Percentiles rank a stretch among this genome's conserved stretches.
Evolutionary conservation across 192 early-diverging fungal genomes (phyloP).

Genomic region (Haplosporangium gracile): DNA sequence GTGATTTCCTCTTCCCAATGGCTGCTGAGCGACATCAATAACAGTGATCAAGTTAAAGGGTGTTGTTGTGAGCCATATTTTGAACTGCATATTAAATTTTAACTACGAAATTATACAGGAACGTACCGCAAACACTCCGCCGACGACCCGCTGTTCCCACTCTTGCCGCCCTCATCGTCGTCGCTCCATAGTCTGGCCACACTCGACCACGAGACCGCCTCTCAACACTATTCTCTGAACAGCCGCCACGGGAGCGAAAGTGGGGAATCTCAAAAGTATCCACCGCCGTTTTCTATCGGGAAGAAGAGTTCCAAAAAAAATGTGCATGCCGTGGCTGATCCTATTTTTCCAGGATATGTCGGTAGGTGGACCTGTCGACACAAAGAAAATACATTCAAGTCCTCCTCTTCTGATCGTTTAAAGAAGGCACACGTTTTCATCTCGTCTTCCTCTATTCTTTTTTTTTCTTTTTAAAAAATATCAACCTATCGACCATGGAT

Average conservation of each 20-base stretch:
- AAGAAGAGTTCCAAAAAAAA: conserved; percentile 44
- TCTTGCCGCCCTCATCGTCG: conserved; percentile 16
- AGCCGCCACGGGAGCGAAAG: conserved; percentile 34
- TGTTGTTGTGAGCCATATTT: no score
- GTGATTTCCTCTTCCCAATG: no score
- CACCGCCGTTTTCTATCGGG: conserved; percentile 25
- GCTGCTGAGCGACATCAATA: no score
- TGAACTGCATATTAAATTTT: no score
- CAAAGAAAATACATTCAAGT: neutral
- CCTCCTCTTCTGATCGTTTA: neutral
- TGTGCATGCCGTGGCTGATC: conserved; percentile 7
- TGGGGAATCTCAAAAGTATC: conserved; percentile 18
- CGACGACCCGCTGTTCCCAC: conserved; percentile 18
- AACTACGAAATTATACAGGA: neutral
- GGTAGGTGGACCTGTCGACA: neutral
- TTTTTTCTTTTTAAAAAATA: no score
- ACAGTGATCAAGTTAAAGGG: no score
- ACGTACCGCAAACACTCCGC: conserved; percentile 37
- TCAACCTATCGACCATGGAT: no score
- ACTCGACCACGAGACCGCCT: conserved; percentile 16
- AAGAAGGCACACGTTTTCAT: neutral
- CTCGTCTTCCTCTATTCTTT: neutral
- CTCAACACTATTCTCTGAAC: conserved; percentile 9
- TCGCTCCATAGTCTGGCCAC: conserved; percentile 23
- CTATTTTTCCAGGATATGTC: conserved; percentile 25